These are phyloP conservation scores for Gautieria morchelliformis DNA, from an alignment of 768 basidiomycete species.

Conservation along the genomic window DNA sequence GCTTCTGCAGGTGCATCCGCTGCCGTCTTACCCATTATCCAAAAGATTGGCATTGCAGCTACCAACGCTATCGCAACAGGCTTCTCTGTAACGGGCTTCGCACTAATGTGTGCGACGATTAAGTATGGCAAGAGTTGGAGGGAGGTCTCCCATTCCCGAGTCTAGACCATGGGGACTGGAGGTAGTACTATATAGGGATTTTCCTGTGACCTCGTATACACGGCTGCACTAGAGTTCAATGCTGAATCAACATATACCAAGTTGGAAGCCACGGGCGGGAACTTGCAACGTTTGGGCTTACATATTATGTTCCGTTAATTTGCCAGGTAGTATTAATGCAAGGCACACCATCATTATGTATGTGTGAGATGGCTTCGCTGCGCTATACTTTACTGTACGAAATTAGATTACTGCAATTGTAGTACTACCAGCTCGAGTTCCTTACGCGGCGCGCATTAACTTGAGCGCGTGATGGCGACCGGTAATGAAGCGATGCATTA, in stretches of 20 bases:
- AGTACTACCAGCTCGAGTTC: too few species aligned
- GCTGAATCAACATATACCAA: not conserved
- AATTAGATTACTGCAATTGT: too few species aligned
- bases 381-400: too few species aligned
- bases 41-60: not conserved
- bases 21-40: not conserved
- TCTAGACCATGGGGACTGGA: not conserved
- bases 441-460: too few species aligned
- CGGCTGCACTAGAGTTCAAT: not conserved
- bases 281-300: too few species aligned
- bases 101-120: not conserved
- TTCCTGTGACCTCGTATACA: slow-evolving; percentile 18
- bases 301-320: too few species aligned
- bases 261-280: too few species aligned
- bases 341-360: too few species aligned
- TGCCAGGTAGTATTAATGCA: too few species aligned
- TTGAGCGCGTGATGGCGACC: too few species aligned
- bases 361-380: too few species aligned
- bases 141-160: not conserved
- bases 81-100: not conserved
- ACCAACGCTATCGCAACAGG: not conserved
- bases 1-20: slow-evolving; percentile 5
- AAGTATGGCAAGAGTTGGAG: not conserved
- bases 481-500: too few species aligned
- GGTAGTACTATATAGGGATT: not conserved